Evolutionary conservation across 1,139 yeast genomes (phyloP).

Genomic region (Taphrina betulina): DNA sequence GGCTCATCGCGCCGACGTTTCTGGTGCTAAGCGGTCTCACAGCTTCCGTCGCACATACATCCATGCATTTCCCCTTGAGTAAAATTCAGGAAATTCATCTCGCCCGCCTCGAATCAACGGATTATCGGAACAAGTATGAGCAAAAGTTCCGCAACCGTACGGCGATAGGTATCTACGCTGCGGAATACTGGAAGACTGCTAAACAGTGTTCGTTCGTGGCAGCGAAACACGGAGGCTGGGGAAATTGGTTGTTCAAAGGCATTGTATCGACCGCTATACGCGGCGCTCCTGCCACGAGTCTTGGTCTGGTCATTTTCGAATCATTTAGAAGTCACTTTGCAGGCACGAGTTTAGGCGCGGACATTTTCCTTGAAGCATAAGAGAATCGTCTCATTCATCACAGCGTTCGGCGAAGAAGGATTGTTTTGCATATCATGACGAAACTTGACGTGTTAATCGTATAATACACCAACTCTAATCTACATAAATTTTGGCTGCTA

Average conservation of each 20-base stretch:
- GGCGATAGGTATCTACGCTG: constrained; percentile 35
- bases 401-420: not conserved
- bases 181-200: constrained; percentile 39
- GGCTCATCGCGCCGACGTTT: constrained; percentile 54
- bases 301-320: constrained; percentile 81
- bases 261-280: constrained; percentile 69
- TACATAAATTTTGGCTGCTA: constrained; percentile 36
- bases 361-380: constrained; percentile 19
- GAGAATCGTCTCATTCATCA: not conserved
- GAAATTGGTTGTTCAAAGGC: constrained; percentile 71
- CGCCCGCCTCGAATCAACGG: constrained; percentile 75
- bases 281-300: constrained; percentile 81
- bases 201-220: constrained; percentile 35
- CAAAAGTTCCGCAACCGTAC: constrained; percentile 15
- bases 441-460: too few species aligned
- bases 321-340: constrained; percentile 59
- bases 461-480: constrained; percentile 31
- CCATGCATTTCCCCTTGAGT: constrained; percentile 78
- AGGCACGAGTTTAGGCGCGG: constrained; percentile 19
- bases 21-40: constrained; percentile 84
- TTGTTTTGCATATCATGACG: too few species aligned
- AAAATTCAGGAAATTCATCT: constrained; percentile 79
- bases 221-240: constrained; percentile 35
- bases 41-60: constrained; percentile 74
- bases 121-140: constrained; percentile 47